Conservation (phyloP, 805 yeast genomes). For the Debaryomyces hansenii region DNA sequence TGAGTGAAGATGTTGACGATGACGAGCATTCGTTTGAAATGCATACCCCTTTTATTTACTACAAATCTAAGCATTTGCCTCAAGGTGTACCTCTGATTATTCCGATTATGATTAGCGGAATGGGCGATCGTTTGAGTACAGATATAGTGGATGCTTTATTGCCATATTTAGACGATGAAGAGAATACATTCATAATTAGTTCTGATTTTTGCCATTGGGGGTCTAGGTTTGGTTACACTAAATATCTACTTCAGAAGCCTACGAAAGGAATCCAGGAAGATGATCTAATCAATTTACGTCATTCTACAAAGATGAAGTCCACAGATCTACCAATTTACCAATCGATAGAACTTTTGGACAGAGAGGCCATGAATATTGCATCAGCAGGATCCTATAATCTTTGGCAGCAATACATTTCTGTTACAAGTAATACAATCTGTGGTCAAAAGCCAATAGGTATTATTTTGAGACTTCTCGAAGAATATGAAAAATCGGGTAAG, state of each 20-base stretch:
- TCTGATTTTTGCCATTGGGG: conserved; percentile 97
- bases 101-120: conserved; percentile 78
- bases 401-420: conserved; percentile 67
- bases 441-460: conserved; percentile 83
- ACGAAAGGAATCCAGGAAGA: conserved; percentile 18
- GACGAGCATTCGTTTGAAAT: conserved; percentile 93
- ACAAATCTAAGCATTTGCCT: conserved; percentile 38
- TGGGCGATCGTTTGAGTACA: conserved; percentile 45
- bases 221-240: conserved; percentile 43
- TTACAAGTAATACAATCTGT: conserved; percentile 87
- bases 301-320: conserved; percentile 7
- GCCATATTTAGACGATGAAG: conserved; percentile 53
- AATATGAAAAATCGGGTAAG: conserved; percentile 12
- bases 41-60: conserved; percentile 79
- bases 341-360: conserved; percentile 75
- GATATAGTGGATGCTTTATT: conserved; percentile 48
- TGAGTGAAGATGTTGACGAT: conserved; percentile 64
- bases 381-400: conserved; percentile 51
- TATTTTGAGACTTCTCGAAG: conserved; percentile 55
- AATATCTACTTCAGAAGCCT: conserved; percentile 21
- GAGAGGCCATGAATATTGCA: conserved; percentile 63
- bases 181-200: conserved; percentile 73
- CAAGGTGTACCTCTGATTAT: conserved; percentile 51
- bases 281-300: conserved; percentile 13
- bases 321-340: conserved; percentile 54